phyloP scores from a whole-genome alignment of 164 flowering plant species.

The Santalum album region DNA sequence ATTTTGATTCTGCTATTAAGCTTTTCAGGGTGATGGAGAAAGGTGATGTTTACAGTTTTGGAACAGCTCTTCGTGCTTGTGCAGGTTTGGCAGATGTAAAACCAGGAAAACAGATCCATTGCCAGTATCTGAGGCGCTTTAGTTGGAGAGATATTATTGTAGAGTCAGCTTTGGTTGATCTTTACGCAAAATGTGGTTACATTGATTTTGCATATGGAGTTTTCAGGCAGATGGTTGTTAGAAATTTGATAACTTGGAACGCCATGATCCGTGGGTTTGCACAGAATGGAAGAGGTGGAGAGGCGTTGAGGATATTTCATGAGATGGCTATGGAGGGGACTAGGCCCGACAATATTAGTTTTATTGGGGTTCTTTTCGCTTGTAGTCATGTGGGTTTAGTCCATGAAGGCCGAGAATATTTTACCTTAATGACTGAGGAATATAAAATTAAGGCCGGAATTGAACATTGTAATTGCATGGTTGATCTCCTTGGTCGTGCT shows the following conservation, averaged over 20 bases:
- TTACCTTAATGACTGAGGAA: slow-evolving; percentile 37
- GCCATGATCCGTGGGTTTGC: slow-evolving; percentile 80
- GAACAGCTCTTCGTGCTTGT: slow-evolving; percentile 82
- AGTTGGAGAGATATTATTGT: slow-evolving; percentile 55
- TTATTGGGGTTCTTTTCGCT: slow-evolving; percentile 72
- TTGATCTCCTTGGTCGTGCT: slow-evolving; percentile 80
- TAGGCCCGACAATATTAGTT: slow-evolving; percentile 63
- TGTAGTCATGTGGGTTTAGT: slow-evolving; percentile 82
- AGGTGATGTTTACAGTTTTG: slow-evolving; percentile 54
- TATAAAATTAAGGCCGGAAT: slow-evolving; percentile 50
- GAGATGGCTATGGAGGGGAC: slow-evolving; percentile 49
- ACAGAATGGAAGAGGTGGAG: slow-evolving; percentile 68
- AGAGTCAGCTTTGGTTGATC: slow-evolving; percentile 87
- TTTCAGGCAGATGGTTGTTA: slow-evolving; percentile 33
- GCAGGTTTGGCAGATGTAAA: slow-evolving; percentile 63
- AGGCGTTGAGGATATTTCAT: slow-evolving; percentile 47
- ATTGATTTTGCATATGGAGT: slow-evolving; percentile 46
- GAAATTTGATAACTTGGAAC: slow-evolving; percentile 79
- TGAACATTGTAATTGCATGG: slow-evolving; percentile 82
- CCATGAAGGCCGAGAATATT: slow-evolving; percentile 52
- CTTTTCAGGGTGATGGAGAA: slow-evolving; percentile 45
- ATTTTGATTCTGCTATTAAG: slow-evolving; percentile 38
- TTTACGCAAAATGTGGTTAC: slow-evolving; percentile 80
- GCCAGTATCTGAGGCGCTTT: slow-evolving; percentile 65
- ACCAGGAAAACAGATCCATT: slow-evolving; percentile 81